Percentiles rank a stretch among this genome's conserved stretches.
Evolutionary conservation across 2,329 filamentous ascomycete genomes (phyloP).

Genomic region (Cercospora sesami): DNA sequence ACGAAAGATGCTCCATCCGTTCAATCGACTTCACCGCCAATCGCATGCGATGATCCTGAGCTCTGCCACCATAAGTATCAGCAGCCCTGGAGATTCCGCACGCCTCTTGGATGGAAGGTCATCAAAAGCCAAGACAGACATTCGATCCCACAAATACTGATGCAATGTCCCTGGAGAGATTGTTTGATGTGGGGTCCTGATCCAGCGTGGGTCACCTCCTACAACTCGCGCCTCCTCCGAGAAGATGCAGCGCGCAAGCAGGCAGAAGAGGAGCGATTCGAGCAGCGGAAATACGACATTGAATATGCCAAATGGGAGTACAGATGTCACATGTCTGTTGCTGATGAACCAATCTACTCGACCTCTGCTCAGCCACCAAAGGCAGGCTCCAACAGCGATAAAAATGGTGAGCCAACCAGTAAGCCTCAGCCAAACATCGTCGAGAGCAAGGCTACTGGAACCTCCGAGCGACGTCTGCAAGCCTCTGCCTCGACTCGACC

Average conservation of each 20-base stretch:
- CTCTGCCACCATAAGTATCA: too few relatives aligned
- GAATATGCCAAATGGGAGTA: neutral
- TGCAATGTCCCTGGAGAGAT: neutral
- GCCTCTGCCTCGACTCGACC: neutral
- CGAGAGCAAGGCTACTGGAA: neutral
- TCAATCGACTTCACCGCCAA: neutral
- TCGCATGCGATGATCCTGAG: neutral
- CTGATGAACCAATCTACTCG: neutral
- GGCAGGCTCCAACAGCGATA: neutral
- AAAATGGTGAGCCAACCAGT: neutral
- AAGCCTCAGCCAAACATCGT: neutral
- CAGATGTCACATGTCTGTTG: neutral
- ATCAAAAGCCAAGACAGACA: neutral
- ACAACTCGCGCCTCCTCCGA: neutral
- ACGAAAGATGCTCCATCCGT: neutral
- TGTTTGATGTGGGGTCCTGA: neutral
- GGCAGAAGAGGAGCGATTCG: neutral
- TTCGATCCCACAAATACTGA: neutral
- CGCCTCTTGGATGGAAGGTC: neutral
- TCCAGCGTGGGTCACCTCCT: neutral
- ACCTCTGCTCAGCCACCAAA: neutral
- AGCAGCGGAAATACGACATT: neutral
- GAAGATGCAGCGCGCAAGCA: neutral
- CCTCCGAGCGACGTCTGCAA: neutral
- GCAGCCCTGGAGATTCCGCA: neutral